Conservation (phyloP, 2,329 filamentous ascomycete species). For the Cercospora janseana region DNA sequence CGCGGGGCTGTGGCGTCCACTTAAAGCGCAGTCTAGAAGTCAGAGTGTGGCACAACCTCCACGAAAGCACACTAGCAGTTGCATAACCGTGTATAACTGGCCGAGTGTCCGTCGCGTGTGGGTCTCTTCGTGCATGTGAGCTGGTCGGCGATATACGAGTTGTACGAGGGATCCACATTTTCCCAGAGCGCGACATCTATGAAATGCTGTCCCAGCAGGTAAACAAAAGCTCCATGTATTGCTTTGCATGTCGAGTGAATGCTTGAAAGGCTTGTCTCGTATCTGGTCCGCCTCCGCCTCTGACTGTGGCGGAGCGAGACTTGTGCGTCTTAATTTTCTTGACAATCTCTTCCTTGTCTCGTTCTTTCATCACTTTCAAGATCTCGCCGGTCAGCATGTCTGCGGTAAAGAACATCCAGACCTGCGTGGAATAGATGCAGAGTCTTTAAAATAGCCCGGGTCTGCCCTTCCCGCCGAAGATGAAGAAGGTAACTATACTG, state of each 20-base stretch:
- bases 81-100: conserved; percentile 11
- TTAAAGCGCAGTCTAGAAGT: not conserved
- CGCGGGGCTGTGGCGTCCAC: conserved; percentile 15
- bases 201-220: no score
- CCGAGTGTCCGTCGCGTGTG: no score
- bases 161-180: no score
- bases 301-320: no score
- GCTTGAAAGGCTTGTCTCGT: no score
- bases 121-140: no score
- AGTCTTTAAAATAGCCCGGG: conserved; percentile 16
- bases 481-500: conserved; percentile 8
- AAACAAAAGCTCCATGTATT: no score
- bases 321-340: not conserved
- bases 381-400: conserved; percentile 6
- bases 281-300: not conserved
- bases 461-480: not conserved
- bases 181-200: no score
- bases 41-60: not conserved
- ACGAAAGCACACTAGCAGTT: conserved; percentile 7
- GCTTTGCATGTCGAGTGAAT: no score
- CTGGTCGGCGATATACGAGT: no score
- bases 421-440: conserved; percentile 16
- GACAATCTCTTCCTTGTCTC: not conserved
- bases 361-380: conserved; percentile 2
- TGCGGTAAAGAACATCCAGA: conserved; percentile 16